These are phyloP conservation scores for Conoideocrella luteorostrata DNA, from an alignment of 2,329 filamentous ascomycete genomes.

Conservation along the genomic window DNA sequence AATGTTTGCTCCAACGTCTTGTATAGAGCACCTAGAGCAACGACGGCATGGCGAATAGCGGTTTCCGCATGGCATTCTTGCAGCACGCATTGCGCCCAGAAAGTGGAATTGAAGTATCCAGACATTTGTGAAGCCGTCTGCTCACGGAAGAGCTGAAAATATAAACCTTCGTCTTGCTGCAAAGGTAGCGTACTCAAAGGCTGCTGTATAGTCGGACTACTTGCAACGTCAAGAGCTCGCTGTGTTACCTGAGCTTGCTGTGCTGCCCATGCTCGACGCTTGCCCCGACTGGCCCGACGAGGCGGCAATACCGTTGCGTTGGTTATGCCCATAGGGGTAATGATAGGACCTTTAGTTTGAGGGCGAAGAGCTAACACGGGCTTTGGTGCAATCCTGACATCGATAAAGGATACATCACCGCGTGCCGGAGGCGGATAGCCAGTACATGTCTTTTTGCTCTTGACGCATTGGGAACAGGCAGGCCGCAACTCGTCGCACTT, in stretches of 20 bases:
- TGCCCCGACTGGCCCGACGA: conserved; percentile 20
- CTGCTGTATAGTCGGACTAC: conserved; percentile 29
- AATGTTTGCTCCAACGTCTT: conserved; percentile 56
- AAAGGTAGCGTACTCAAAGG: conserved; percentile 42
- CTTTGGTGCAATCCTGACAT: conserved; percentile 44
- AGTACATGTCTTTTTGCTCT: conserved; percentile 50
- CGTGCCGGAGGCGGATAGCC: conserved; percentile 56
- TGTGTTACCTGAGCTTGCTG: not conserved
- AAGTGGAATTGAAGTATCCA: conserved; percentile 59
- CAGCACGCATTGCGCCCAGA: conserved; percentile 58
- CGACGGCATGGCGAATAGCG: conserved; percentile 57
- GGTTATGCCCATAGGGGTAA: conserved; percentile 9
- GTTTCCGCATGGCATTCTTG: conserved; percentile 57
- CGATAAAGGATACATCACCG: conserved; percentile 37
- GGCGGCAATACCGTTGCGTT: conserved; percentile 24
- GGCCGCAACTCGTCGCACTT: conserved; percentile 62
- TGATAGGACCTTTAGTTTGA: conserved; percentile 10
- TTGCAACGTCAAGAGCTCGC: not conserved
- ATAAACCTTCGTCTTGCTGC: conserved; percentile 45
- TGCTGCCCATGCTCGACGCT: conserved; percentile 1
- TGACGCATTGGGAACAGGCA: conserved; percentile 52
- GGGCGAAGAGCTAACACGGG: conserved; percentile 24
- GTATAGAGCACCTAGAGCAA: conserved; percentile 60
- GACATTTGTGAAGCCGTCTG: conserved; percentile 58
- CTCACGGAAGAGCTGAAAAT: conserved; percentile 56